Evolutionary conservation across 495 filamentous ascomycete genomes (phyloP).

Genomic region (Hypoxylon rickii): DNA sequence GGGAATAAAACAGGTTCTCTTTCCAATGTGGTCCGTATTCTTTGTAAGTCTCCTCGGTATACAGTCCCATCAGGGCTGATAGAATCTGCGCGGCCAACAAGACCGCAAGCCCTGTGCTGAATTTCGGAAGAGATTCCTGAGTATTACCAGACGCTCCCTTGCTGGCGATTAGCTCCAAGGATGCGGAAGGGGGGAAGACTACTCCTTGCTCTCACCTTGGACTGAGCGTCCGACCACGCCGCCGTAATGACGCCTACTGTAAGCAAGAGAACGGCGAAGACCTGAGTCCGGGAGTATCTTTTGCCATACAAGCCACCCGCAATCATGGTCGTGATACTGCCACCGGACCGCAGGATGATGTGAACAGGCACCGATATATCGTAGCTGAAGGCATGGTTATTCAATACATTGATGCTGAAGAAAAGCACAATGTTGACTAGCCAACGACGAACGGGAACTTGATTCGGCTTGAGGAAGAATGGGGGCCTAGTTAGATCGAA

Average conservation of each 20-base stretch:
- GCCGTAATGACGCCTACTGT: constrained; percentile 84
- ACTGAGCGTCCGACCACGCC: constrained; percentile 84
- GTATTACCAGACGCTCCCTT: constrained; percentile 40
- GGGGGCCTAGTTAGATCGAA: constrained; percentile 62
- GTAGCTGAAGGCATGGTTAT: constrained; percentile 98
- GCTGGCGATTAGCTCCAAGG: constrained; percentile 17
- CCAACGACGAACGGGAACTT: constrained; percentile 86
- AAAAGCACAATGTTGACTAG: constrained; percentile 87
- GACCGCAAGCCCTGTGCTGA: constrained; percentile 78
- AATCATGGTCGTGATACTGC: constrained; percentile 89
- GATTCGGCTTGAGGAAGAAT: constrained; percentile 73
- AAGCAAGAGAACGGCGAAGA: constrained; percentile 77
- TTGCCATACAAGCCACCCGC: constrained; percentile 85
- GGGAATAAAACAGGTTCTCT: constrained; percentile 94
- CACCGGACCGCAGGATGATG: constrained; percentile 93
- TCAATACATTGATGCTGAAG: constrained; percentile 88
- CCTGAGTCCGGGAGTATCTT: constrained; percentile 77
- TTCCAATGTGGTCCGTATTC: constrained; percentile 88
- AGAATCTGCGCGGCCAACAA: constrained; percentile 87
- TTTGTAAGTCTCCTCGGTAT: constrained; percentile 87
- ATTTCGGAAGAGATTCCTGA: constrained; percentile 46
- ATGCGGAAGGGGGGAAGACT: not conserved
- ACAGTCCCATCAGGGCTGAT: constrained; percentile 92
- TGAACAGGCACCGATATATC: constrained; percentile 95
- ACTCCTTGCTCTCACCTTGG: constrained; percentile 67